phyloP scores from a whole-genome alignment of 2,329 filamentous ascomycete genomes.

The Aspergillus thermomutatus region DNA sequence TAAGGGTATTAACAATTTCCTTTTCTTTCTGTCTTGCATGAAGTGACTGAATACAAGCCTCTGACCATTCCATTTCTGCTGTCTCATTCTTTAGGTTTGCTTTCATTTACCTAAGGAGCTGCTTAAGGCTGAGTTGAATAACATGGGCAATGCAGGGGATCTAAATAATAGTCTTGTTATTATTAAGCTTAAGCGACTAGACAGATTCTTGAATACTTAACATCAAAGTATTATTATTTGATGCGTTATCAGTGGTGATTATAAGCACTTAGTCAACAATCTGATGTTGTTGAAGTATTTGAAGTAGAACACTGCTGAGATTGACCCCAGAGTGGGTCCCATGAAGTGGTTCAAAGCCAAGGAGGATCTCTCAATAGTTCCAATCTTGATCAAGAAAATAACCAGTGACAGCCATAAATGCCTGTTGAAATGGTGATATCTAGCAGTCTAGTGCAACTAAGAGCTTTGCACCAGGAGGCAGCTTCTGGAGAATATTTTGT shows the following conservation, averaged over 20 bases:
- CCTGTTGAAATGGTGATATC: not conserved
- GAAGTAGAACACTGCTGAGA: not conserved
- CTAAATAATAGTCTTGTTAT: not conserved
- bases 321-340: not conserved
- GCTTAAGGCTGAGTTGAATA: constrained; percentile 5
- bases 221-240: not conserved
- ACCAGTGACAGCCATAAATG: not conserved
- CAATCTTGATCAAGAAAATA: constrained; percentile 1
- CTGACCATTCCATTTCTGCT: constrained; percentile 1
- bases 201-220: not conserved
- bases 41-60: not conserved
- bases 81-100: not conserved
- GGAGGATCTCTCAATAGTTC: constrained; percentile 1
- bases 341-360: constrained; percentile 2
- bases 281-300: not conserved
- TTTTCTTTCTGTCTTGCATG: too few species aligned
- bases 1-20: too few species aligned
- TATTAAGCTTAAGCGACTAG: constrained; percentile 4
- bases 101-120: constrained; percentile 10
- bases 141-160: constrained; percentile 4
- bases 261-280: not conserved
- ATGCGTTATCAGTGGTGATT: not conserved
- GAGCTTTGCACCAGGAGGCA: not conserved
- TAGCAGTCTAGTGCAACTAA: not conserved
- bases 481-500: not conserved